These are phyloP conservation scores for Aethionema arabicum DNA, from an alignment of 345 rosid species.

Conservation along the genomic window DNA sequence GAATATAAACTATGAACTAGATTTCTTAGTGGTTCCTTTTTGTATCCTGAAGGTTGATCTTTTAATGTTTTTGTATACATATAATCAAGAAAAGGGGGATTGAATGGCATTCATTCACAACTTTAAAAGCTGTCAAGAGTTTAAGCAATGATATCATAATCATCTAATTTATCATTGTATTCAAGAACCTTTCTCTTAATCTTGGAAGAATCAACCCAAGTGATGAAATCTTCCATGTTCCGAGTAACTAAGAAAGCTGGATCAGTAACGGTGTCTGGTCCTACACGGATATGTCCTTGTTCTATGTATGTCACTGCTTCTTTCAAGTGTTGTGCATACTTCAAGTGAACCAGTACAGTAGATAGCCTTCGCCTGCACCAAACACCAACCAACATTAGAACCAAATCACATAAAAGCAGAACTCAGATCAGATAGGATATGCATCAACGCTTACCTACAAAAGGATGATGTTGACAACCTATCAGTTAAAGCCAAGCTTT, in stretches of 20 bases:
- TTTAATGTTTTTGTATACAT: background rate
- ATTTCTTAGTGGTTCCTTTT: too few relatives aligned
- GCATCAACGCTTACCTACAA: slow-evolving; percentile 53
- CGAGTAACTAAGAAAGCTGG: slow-evolving; percentile 88
- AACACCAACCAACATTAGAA: background rate
- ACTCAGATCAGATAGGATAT: background rate
- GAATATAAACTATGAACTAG: too few relatives aligned
- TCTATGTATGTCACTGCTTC: slow-evolving; percentile 92
- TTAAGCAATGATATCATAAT: slow-evolving; percentile 74
- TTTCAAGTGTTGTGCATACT: slow-evolving; percentile 84
- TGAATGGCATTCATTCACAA: too few relatives aligned
- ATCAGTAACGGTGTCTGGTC: slow-evolving; percentile 82
- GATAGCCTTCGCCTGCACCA: slow-evolving; percentile 73
- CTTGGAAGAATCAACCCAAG: slow-evolving; percentile 97
- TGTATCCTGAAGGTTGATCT: too few relatives aligned
- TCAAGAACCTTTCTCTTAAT: slow-evolving; percentile 78
- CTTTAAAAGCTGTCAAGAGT: background rate
- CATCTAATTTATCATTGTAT: slow-evolving; percentile 88
- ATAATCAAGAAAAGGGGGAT: background rate
- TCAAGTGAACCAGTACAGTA: slow-evolving; percentile 57
- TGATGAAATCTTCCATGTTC: slow-evolving; percentile 90
- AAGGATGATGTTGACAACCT: slow-evolving; percentile 71
- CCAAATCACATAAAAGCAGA: background rate
- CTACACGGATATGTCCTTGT: slow-evolving; percentile 91
- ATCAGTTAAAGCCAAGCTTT: slow-evolving; percentile 85